These are phyloP conservation scores for Rubia peregrina DNA, from an alignment of 305 asterid genomes.

Conservation along the genomic window DNA sequence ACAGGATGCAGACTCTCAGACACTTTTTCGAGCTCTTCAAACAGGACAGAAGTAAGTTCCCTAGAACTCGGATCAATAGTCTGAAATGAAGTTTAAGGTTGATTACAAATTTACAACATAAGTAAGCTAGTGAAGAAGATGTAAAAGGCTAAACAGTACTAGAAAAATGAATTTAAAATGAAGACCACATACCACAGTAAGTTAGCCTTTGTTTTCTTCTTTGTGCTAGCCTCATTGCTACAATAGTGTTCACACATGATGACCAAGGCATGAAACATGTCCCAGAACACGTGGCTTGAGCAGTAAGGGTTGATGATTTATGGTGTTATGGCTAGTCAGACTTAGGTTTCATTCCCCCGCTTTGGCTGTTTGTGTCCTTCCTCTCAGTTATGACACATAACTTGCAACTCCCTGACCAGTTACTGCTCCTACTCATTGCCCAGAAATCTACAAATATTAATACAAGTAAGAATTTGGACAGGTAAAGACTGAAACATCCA, in stretches of 20 bases:
- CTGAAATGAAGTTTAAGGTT: conserved; percentile 28
- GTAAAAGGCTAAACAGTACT: background rate
- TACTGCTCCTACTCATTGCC: conserved; percentile 40
- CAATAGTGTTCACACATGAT: conserved; percentile 89
- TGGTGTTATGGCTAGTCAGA: conserved; percentile 44
- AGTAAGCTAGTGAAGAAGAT: too few species aligned
- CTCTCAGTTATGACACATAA: conserved; percentile 19
- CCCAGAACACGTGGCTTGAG: conserved; percentile 40
- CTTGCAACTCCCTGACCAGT: conserved; percentile 23
- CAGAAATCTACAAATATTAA: conserved; percentile 30
- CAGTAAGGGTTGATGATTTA: conserved; percentile 37
- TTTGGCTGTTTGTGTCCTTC: conserved; percentile 22
- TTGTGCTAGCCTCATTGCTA: conserved; percentile 70
- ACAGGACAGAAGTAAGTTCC: conserved; percentile 75
- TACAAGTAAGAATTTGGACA: conserved; percentile 5
- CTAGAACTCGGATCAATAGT: conserved; percentile 85
- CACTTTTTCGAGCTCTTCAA: conserved; percentile 67
- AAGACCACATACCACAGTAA: conserved; percentile 58
- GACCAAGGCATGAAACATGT: conserved; percentile 69
- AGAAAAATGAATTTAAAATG: background rate
- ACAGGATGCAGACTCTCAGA: conserved; percentile 83
- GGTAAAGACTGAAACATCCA: too few species aligned
- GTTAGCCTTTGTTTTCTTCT: conserved; percentile 87
- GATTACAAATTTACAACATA: background rate
- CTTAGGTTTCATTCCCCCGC: conserved; percentile 56